Conservation (phyloP, 2,329 filamentous ascomycete genomes). For the Fusarium annulatum region DNA sequence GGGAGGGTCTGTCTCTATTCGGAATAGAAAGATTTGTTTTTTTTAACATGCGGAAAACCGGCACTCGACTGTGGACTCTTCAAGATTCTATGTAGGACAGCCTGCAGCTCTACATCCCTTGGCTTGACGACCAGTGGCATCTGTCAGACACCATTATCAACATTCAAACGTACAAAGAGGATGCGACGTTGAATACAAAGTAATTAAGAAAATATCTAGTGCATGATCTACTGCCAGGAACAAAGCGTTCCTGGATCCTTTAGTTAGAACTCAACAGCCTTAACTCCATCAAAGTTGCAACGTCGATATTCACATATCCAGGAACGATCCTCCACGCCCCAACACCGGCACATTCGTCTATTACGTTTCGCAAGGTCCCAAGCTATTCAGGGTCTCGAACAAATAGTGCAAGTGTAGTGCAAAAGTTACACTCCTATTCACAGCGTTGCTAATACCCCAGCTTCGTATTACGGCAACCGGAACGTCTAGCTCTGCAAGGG, state of each 20-base stretch:
- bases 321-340: slow-evolving; percentile 57
- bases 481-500: slow-evolving; percentile 39
- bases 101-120: slow-evolving; percentile 65
- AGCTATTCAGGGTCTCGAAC: slow-evolving; percentile 48
- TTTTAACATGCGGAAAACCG: slow-evolving; percentile 59
- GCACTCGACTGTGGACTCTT: slow-evolving; percentile 62
- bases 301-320: slow-evolving; percentile 49
- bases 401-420: slow-evolving; percentile 50
- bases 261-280: slow-evolving; percentile 56
- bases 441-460: slow-evolving; percentile 49
- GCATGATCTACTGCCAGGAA: slow-evolving; percentile 1
- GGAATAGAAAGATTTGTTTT: slow-evolving; percentile 49
- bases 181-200: slow-evolving; percentile 30
- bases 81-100: slow-evolving; percentile 62
- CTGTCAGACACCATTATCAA: neutral
- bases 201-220: slow-evolving; percentile 48
- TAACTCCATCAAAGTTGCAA: slow-evolving; percentile 52
- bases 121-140: slow-evolving; percentile 54
- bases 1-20: slow-evolving; percentile 42
- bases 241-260: slow-evolving; percentile 46
- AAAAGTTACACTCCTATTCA: slow-evolving; percentile 50
- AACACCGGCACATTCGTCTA: slow-evolving; percentile 47
- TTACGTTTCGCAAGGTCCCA: slow-evolving; percentile 18
- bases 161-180: neutral
- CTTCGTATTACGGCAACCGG: slow-evolving; percentile 45